Evolutionary conservation across 148 eudicot genomes (phyloP), one percentile per base, ranked within the genome.

Genomic region (Camellia japonica): DNA sequence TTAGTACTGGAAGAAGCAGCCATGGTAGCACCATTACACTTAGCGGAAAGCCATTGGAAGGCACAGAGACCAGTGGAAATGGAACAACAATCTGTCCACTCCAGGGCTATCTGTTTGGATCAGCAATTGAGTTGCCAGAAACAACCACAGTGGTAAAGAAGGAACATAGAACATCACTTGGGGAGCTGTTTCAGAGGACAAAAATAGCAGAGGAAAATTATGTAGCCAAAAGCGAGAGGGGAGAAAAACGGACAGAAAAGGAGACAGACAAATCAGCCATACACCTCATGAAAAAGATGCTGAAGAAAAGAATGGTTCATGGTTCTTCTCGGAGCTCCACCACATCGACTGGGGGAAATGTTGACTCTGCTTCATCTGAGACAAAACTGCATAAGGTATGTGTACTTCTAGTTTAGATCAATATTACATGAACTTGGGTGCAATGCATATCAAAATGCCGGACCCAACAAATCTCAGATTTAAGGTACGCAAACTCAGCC

Each of bases 161-260:
- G 80, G 93, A 90, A 77, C 83, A 85, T 23, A 83, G 97, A 81
- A 83, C 91, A 46, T 89, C 99, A 44, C 82, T 95, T 41, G 94
- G 90, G 5, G 99, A 95, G 78, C 87, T 95, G 59, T 93, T 95
- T 84, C 91, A 93, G 91, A 92, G 75, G 90, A 91, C 92, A 7
- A 95, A 89, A 64, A 56, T 71, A 68, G 94, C 75, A 78, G 97
- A 89, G 75, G 97, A 91, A 82, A 79, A 56, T 43, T 71, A 71
- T 41, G 91, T 79, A 10, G n/a, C 67, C 19, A 91, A 87, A 63
- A 78, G 44, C 14, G 86, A 87, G 43, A 67, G 80, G 67, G 83
- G 84, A 66, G 93, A 85, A 73, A 93, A 88, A 82, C 66, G 66
- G 72, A 80, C 63, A 75, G 94, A 90, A 4, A 91, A 89, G 80